Base-by-base conservation (phyloP, 129 eudicot genomes). In the Flaveria bidentis region DNA sequence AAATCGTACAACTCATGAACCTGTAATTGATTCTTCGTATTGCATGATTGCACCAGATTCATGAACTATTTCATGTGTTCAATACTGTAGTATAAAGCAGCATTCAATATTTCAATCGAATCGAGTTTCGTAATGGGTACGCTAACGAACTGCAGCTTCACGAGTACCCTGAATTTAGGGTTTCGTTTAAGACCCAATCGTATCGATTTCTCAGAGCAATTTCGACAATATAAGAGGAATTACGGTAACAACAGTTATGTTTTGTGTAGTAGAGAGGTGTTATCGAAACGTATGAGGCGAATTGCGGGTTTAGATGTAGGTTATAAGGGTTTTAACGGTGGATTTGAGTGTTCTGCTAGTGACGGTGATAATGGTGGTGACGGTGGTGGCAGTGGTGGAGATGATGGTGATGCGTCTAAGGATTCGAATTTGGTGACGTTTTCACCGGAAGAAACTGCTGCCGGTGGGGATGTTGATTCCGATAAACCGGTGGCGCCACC, bases 341-440 rank as follows among this genome's bases (percentile, higher is more conserved):
- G 85, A 63, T 78, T 89, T 53, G 73, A 78, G 76, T 75, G 84
- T 39, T 79, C 76, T 77, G 81, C 65, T 68, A 79, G 78, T 51
- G 78, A 83, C 72, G 23, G 76, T 55, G 80, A 73, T 63, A 69
- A 73, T 67, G 71, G 66, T 60, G 22, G 55, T 30, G 83, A 23
- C 26, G 65, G 50, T 57, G 67, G 69, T 75, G 72, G 68, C 2
- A 72, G 49, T 69, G 84, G 85, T 1, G 84, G 80, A 60, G 89
- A 86, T 42, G 85, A 79, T 12, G 76, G 39, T 7, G 83, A 79
- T 60, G n/a, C 41, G 78, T 52, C 84, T 39, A 91, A 82, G 25
- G 87, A 85, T 69, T 83, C 96, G 18, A 89, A 81, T 71, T 74
- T 92, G 86, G 96, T 88, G 15, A 92, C 91, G 22, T 76, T 82